Evolutionary conservation across 257 asterid species (phyloP), one percentile per base, ranked within the genome.

Genomic region (Solanum pimpinellifolium): DNA sequence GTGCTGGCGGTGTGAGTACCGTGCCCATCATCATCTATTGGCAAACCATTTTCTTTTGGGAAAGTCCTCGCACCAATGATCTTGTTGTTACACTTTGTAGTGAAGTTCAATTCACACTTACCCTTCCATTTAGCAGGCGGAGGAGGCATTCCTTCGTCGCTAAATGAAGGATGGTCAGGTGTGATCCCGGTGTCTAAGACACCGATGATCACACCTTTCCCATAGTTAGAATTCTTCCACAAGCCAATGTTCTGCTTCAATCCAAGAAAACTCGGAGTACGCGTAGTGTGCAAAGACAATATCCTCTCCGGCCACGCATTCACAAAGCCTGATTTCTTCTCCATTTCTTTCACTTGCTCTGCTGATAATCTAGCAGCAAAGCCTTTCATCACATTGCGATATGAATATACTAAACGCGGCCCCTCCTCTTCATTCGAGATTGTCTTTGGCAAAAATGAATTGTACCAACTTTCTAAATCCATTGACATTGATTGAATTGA

Each of bases 1-100:
- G 90, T 94, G 81, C 94, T 75, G 0, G 96, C 92, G 0, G 93
- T 90, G 49, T 92, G 95, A 3, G 95, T 91, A 11, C 96, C 95
- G 16, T 93, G 96, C 4, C 95, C 96, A 6, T 18, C 23, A 20
- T 70, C 77, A 31, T 70, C 77, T 70, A 31, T 8, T 3, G 44
- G 44, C 1, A 3, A 70, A 56, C 25, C 66, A 56, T 20, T 56
- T 56, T 20, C 25, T 3, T 18, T 56, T 56, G 25, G 66, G 66
- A 56, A 56, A 7, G 25, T 56, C 13, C 77, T 16, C 25, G n/a
- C 44, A 2, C 77, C 77, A 31, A 70, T 92, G 74, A 93, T 86
- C 62, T 92, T 75, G 16, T 73, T 73, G 80, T 73, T 73, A 35
- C 80, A 73, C 47, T 35, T 35, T 72, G 46, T 72, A 31, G 46